Evolutionary conservation across 2,329 filamentous ascomycete genomes (phyloP).

Genomic region (Colletotrichum spaethianum): DNA sequence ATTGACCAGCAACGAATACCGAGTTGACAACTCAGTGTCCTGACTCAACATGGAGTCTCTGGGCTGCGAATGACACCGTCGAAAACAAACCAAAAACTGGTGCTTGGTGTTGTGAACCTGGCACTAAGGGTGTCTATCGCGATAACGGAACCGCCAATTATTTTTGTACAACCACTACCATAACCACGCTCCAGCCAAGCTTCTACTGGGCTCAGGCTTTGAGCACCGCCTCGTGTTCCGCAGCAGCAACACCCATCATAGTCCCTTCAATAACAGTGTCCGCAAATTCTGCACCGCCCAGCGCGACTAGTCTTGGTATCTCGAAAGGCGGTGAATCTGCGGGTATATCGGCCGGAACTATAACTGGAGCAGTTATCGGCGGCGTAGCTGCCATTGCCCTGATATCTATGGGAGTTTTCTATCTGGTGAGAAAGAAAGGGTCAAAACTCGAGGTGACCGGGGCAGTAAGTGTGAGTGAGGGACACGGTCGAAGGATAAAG

Average conservation of each 20-base stretch:
- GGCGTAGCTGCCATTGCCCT: background rate
- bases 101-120: constrained; percentile 11
- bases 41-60: constrained; percentile 3
- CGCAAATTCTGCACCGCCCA: background rate
- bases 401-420: background rate
- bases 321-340: background rate
- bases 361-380: background rate
- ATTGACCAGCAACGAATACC: background rate
- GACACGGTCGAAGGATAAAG: too few relatives aligned
- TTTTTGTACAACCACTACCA: background rate
- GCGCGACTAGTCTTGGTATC: background rate
- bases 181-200: background rate
- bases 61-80: background rate
- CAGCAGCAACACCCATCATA: background rate
- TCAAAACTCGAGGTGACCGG: background rate
- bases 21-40: constrained; percentile 3
- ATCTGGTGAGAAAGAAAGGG: background rate
- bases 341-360: background rate
- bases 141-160: constrained; percentile 10
- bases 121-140: background rate
- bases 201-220: background rate
- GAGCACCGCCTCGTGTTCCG: background rate
- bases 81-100: background rate
- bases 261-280: background rate
- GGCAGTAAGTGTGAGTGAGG: background rate